phyloP scores from a whole-genome alignment of 2,329 filamentous ascomycete species.

The Calonectria multiphialidica region DNA sequence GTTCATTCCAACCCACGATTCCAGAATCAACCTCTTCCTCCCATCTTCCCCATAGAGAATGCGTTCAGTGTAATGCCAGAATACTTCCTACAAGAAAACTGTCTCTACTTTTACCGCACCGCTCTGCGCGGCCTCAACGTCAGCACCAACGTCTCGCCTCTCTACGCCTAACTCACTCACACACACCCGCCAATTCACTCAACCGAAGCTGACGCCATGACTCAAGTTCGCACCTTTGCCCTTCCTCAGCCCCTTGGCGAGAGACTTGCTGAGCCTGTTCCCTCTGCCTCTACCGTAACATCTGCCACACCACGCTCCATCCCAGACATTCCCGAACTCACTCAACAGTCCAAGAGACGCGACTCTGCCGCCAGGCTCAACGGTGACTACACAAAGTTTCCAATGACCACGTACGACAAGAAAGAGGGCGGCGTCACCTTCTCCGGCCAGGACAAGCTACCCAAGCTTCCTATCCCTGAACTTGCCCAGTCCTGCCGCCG shows the following conservation, averaged over 20 bases:
- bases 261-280: conserved; percentile 65
- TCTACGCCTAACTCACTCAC: conserved; percentile 69
- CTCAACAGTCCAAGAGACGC: conserved; percentile 32
- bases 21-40: conserved; percentile 24
- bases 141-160: conserved; percentile 80
- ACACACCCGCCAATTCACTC: conserved; percentile 4
- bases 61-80: conserved; percentile 75
- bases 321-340: conserved; percentile 48
- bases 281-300: conserved; percentile 39
- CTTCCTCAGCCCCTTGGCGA: conserved; percentile 80
- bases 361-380: conserved; percentile 40
- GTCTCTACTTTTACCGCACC: conserved; percentile 93
- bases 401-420: conserved; percentile 65
- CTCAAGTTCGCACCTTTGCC: conserved; percentile 56
- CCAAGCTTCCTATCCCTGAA: conserved; percentile 93
- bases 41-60: conserved; percentile 20
- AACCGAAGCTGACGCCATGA: conserved; percentile 50
- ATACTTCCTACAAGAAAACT: conserved; percentile 88
- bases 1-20: conserved; percentile 14
- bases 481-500: conserved; percentile 82
- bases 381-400: conserved; percentile 55
- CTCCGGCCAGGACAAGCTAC: conserved; percentile 86
- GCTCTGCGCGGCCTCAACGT: conserved; percentile 88
- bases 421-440: conserved; percentile 85
- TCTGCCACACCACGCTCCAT: conserved; percentile 55